Percentiles rank a stretch among this genome's conserved stretches.
Conservation (phyloP, 2,329 filamentous ascomycete genomes). For the Hymenoscyphus linearis region DNA sequence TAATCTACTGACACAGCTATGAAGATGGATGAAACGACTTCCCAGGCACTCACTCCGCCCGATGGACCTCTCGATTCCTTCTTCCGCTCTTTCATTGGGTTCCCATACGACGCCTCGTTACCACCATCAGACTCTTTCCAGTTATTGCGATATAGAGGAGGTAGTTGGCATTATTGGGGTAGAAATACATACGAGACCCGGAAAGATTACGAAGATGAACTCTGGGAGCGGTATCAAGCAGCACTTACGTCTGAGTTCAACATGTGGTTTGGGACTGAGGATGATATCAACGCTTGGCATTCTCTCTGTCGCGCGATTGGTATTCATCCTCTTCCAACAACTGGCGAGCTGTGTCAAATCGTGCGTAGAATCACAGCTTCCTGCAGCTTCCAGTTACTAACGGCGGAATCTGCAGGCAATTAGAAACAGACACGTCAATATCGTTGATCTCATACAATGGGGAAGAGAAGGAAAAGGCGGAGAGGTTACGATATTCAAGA, state of each 20-base stretch:
- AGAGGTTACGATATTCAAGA: background rate
- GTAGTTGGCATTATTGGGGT: background rate
- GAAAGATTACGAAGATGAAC: background rate
- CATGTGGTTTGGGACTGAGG: conserved; percentile 7
- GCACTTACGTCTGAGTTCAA: background rate
- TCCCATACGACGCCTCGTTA: background rate
- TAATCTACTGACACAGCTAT: background rate
- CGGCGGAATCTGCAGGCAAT: background rate
- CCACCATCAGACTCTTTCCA: background rate
- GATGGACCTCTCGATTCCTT: background rate
- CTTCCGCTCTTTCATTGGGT: background rate
- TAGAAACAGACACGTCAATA: conserved; percentile 9
- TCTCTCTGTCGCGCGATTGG: conserved; percentile 7
- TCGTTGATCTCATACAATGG: conserved; percentile 12
- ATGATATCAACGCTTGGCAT: conserved; percentile 11
- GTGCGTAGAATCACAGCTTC: conserved; percentile 1
- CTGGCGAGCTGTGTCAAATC: conserved; percentile 4
- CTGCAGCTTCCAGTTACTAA: background rate
- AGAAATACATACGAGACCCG: background rate
- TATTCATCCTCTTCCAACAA: conserved; percentile 9
- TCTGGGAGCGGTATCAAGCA: background rate
- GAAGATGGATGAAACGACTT: background rate
- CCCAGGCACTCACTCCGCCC: background rate
- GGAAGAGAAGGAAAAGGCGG: conserved; percentile 3
- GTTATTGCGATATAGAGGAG: background rate